A percentile compares a stretch with the other conserved stretches of the same genome.
phyloP scores from a whole-genome alignment of 257 asterid genomes.

The Prunella vulgaris region DNA sequence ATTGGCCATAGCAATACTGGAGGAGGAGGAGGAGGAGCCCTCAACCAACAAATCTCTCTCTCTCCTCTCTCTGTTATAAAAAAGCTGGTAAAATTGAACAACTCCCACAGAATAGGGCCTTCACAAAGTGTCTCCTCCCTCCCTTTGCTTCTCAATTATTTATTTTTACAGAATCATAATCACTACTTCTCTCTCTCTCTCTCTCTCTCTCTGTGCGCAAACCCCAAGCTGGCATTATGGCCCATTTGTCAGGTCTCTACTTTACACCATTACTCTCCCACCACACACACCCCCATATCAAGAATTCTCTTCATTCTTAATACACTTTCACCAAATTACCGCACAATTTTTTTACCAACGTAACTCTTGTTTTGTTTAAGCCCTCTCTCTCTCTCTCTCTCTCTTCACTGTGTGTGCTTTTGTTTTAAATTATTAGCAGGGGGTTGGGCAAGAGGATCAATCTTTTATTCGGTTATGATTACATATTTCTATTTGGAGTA shows the following conservation, averaged over 20 bases:
- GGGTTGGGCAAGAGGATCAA: neutral
- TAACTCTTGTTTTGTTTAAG: too few relatives aligned
- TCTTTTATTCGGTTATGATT: conserved; percentile 15
- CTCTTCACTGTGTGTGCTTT: too few relatives aligned
- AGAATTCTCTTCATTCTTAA: neutral
- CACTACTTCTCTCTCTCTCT: too few relatives aligned
- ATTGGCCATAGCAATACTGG: neutral
- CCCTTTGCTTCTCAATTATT: conserved; percentile 15
- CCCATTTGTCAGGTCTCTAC: conserved; percentile 53
- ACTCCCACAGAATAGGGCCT: conserved; percentile 13
- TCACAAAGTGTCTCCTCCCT: conserved; percentile 11
- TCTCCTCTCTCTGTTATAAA: too few relatives aligned
- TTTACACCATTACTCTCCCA: conserved; percentile 25
- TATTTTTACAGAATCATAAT: neutral
- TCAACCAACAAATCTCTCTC: too few relatives aligned
- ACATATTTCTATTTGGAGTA: neutral
- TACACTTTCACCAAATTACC: neutral
- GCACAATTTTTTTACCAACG: neutral
- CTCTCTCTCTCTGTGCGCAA: neutral
- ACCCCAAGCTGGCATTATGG: conserved; percentile 13
- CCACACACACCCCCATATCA: conserved; percentile 13
- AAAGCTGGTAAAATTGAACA: too few relatives aligned
- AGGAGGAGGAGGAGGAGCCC: too few relatives aligned
- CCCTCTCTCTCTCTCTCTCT: too few relatives aligned
- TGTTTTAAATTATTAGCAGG: neutral